Conservation (phyloP, 805 yeast genomes). For the Kazachstania viticola region DNA sequence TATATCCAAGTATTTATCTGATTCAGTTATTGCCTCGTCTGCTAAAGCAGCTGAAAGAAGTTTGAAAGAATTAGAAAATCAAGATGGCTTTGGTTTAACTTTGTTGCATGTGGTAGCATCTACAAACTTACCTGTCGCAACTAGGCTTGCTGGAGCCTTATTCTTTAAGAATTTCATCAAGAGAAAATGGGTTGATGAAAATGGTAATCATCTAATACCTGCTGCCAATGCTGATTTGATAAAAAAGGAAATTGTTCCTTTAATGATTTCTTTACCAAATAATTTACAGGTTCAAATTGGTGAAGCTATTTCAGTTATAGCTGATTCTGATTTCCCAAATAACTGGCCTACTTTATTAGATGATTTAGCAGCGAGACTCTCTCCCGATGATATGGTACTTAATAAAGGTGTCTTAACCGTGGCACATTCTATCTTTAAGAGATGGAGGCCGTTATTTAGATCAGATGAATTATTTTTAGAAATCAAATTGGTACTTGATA, state of each 20-base stretch:
- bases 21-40: slow-evolving; percentile 51
- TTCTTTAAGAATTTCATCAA: slow-evolving; percentile 81
- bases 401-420: slow-evolving; percentile 83
- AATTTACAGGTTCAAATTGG: slow-evolving; percentile 87
- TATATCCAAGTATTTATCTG: slow-evolving; percentile 44
- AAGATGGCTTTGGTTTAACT: slow-evolving; percentile 65
- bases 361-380: slow-evolving; percentile 56
- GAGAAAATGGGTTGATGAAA: slow-evolving; percentile 83
- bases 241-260: slow-evolving; percentile 66
- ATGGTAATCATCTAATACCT: slow-evolving; percentile 63
- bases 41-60: slow-evolving; percentile 59
- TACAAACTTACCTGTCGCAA: slow-evolving; percentile 36
- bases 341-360: slow-evolving; percentile 73
- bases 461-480: slow-evolving; percentile 84
- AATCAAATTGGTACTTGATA: slow-evolving; percentile 74
- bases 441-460: slow-evolving; percentile 92
- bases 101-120: slow-evolving; percentile 71
- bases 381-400: slow-evolving; percentile 50
- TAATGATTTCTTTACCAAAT: slow-evolving; percentile 75
- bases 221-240: slow-evolving; percentile 51
- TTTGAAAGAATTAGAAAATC: slow-evolving; percentile 49
- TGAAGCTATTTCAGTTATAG: slow-evolving; percentile 84
- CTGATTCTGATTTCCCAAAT: slow-evolving; percentile 92
- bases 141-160: slow-evolving; percentile 78
- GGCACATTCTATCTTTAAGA: slow-evolving; percentile 89